Conservation (phyloP, 148 eudicot genomes). For the Drosera capensis region DNA sequence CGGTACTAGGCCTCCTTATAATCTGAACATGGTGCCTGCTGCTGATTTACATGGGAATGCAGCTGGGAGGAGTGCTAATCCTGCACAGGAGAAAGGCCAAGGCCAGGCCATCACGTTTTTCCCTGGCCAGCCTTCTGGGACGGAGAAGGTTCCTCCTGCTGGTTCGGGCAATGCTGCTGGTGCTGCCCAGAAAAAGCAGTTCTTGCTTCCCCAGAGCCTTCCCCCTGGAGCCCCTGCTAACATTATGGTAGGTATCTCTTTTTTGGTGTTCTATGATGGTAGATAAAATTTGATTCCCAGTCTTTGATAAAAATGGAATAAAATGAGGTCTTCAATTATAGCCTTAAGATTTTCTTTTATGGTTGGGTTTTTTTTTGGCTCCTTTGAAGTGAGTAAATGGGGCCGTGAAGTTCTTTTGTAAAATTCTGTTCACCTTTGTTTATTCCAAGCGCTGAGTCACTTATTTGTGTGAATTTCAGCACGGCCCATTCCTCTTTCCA, state of each 20-base stretch:
- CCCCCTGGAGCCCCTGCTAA: conserved; percentile 58
- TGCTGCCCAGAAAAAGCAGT: conserved; percentile 58
- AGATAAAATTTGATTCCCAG: background rate
- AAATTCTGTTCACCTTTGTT: background rate
- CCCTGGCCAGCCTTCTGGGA: conserved; percentile 40
- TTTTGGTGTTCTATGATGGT: background rate
- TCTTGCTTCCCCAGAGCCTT: conserved; percentile 54
- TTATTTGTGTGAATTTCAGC: conserved; percentile 20
- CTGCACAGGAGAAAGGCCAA: conserved; percentile 52
- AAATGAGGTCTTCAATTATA: too few relatives aligned
- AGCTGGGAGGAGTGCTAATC: conserved; percentile 21
- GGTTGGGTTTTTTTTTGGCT: background rate
- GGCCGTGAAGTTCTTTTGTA: background rate
- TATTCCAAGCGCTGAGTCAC: background rate
- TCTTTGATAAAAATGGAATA: too few relatives aligned
- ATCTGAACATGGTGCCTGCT: conserved; percentile 35
- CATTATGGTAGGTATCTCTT: conserved; percentile 34
- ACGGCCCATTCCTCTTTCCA: conserved; percentile 75
- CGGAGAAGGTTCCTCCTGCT: conserved; percentile 46
- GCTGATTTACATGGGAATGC: conserved; percentile 39
- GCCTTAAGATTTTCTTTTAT: too few relatives aligned
- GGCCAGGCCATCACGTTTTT: conserved; percentile 37
- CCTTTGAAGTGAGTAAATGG: too few relatives aligned
- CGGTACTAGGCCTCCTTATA: conserved; percentile 61
- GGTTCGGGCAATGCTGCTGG: conserved; percentile 31